Percentiles rank a stretch among this genome's conserved stretches.
Conservation (phyloP, 441 rosid genomes). For the Jatropha multifida region DNA sequence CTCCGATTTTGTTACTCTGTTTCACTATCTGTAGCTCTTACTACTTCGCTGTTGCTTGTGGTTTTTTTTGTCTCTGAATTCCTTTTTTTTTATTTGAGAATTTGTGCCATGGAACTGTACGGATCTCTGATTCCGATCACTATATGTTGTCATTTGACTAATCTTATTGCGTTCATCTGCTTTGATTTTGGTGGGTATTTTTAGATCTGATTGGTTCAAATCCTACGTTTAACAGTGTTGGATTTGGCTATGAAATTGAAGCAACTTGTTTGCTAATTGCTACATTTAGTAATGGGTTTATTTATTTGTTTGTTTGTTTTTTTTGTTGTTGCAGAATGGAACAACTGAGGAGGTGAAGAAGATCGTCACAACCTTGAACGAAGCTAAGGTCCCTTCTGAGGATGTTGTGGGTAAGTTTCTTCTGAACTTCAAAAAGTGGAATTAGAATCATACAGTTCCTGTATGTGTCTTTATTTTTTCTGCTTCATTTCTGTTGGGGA, state of each 20-base stretch:
- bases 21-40: too few species aligned
- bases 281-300: background rate
- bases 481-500: too few species aligned
- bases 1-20: background rate
- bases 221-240: too few species aligned
- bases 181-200: background rate
- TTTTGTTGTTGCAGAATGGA: conserved; percentile 51
- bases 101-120: background rate
- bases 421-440: background rate
- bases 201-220: conserved; percentile 6
- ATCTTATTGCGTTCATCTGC: background rate
- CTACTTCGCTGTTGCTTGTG: background rate
- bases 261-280: background rate
- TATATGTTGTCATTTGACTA: background rate
- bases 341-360: conserved; percentile 67
- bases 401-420: conserved; percentile 54
- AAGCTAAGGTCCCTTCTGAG: conserved; percentile 65
- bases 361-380: conserved; percentile 56
- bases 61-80: background rate
- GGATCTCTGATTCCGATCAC: background rate
- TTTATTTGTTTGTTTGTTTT: background rate
- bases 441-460: background rate
- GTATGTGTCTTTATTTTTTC: too few species aligned
- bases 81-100: background rate
- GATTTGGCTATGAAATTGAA: background rate